These are phyloP conservation scores for Dothideomycetes sp. DNA, from an alignment of 2,329 filamentous ascomycete genomes.

Conservation along the genomic window DNA sequence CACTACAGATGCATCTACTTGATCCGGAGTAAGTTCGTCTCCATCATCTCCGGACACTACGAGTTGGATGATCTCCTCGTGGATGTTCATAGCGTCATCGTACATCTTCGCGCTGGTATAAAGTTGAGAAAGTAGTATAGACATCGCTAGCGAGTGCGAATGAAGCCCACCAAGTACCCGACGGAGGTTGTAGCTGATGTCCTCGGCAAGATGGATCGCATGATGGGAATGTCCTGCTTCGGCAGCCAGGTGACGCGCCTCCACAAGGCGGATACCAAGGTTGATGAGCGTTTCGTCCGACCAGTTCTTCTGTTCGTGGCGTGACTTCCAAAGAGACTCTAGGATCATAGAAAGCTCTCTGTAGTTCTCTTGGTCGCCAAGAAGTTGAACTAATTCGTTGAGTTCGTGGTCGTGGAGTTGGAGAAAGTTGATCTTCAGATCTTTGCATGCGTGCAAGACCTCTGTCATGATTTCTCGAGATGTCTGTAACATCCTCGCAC, in stretches of 20 bases:
- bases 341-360: conserved; percentile 34
- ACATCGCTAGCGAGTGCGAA: conserved; percentile 37
- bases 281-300: conserved; percentile 35
- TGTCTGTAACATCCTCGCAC: conserved; percentile 24
- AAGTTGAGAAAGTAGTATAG: conserved; percentile 37
- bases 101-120: conserved; percentile 26
- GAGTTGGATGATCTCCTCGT: conserved; percentile 20
- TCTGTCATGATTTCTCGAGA: conserved; percentile 29
- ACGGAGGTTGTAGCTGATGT: conserved; percentile 45
- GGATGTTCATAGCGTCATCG: conserved; percentile 23
- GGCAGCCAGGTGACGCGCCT: conserved; percentile 38
- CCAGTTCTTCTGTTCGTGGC: conserved; percentile 35
- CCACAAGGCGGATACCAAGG: conserved; percentile 42
- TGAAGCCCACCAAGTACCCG: conserved; percentile 40
- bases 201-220: conserved; percentile 38
- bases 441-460: conserved; percentile 31
- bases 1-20: conserved; percentile 16
- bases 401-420: conserved; percentile 34
- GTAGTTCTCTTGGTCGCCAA: conserved; percentile 38
- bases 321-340: conserved; percentile 34
- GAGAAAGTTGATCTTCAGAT: conserved; percentile 33
- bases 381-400: conserved; percentile 32
- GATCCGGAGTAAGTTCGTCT: conserved; percentile 11
- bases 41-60: conserved; percentile 15
- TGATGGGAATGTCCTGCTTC: conserved; percentile 27